A percentile compares a stretch with the other conserved stretches of the same genome.
Conservation (phyloP, 108 stramenopile species). For the Nitzschia putrida region DNA sequence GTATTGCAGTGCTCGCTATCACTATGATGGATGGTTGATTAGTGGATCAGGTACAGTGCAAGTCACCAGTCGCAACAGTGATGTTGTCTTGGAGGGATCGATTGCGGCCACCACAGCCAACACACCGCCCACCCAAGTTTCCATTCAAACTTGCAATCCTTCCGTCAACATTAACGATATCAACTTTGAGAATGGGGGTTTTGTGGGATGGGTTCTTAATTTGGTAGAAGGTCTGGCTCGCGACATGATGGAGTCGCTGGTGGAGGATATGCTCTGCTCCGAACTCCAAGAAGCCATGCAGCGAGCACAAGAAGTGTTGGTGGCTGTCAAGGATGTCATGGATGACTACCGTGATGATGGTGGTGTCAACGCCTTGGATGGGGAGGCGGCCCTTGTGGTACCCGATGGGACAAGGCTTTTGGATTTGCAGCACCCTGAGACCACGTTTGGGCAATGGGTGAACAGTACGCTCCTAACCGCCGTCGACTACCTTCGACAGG, state of each 20-base stretch:
- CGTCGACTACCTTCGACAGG: conserved; percentile 10
- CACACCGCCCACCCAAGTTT: conserved; percentile 4
- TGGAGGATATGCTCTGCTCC: conserved; percentile 8
- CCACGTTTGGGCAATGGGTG: conserved; percentile 21
- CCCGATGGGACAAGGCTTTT: background rate
- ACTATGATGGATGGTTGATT: conserved; percentile 21
- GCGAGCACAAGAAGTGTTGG: conserved; percentile 17
- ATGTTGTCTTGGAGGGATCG: background rate
- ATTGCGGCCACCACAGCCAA: background rate
- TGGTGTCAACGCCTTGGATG: conserved; percentile 2
- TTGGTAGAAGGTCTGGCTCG: conserved; percentile 22
- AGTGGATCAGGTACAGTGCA: conserved; percentile 17
- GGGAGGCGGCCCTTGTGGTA: background rate
- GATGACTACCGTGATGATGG: conserved; percentile 3
- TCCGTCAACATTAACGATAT: conserved; percentile 26
- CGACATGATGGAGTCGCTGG: conserved; percentile 12
- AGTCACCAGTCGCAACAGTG: conserved; percentile 15
- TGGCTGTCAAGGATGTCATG: conserved; percentile 8
- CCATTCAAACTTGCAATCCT: conserved; percentile 17
- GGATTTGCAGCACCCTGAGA: conserved; percentile 10
- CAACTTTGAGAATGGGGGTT: conserved; percentile 36
- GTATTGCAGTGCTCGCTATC: conserved; percentile 26
- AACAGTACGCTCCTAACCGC: conserved; percentile 12
- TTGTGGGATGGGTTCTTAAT: conserved; percentile 31
- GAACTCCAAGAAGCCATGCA: conserved; percentile 14